These are phyloP conservation scores for Ailanthus altissimus DNA, from an alignment of 345 rosid species.

Conservation along the genomic window DNA sequence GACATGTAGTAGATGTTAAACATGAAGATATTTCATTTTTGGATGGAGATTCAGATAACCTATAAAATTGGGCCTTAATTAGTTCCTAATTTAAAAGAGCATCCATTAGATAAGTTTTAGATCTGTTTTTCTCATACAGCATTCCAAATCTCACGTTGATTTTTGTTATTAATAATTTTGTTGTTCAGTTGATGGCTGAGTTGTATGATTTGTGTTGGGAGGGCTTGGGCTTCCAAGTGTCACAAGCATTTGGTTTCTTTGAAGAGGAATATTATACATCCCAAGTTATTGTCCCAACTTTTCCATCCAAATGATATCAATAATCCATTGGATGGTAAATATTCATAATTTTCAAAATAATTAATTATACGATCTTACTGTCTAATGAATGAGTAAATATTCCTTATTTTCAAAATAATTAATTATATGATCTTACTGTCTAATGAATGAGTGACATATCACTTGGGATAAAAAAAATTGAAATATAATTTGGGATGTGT, in stretches of 20 bases:
- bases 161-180: neutral
- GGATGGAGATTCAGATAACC: neutral
- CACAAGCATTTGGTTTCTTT: neutral
- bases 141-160: neutral
- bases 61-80: neutral
- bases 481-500: too few relatives aligned
- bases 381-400: too few relatives aligned
- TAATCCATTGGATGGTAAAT: too few relatives aligned
- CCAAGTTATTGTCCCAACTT: too few relatives aligned
- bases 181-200: neutral
- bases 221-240: neutral
- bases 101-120: neutral
- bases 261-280: too few relatives aligned
- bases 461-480: too few relatives aligned
- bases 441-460: too few relatives aligned
- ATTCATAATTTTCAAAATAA: too few relatives aligned
- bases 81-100: neutral
- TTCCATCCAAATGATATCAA: too few relatives aligned
- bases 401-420: too few relatives aligned
- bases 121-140: neutral
- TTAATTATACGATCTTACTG: too few relatives aligned
- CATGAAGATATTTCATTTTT: neutral
- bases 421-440: too few relatives aligned
- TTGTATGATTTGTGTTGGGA: neutral
- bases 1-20: neutral